phyloP scores from a whole-genome alignment of 1,284 basidiomycete genomes.

The Boletus smithii region DNA sequence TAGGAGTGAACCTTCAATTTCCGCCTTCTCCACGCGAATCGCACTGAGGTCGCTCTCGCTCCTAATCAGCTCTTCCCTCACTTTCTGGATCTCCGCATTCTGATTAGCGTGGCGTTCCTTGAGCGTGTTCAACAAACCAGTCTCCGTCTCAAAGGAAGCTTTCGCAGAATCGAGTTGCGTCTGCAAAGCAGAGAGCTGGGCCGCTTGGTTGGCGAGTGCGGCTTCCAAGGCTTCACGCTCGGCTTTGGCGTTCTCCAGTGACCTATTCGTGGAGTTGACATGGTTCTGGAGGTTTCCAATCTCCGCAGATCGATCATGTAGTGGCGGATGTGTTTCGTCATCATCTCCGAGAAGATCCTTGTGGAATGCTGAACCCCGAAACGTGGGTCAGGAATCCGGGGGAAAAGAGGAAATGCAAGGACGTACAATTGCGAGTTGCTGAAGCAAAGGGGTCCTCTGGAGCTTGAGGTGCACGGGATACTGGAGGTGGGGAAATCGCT shows the following conservation, averaged over 20 bases:
- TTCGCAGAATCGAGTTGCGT: slow-evolving; percentile 75
- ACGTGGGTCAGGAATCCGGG: slow-evolving; percentile 17
- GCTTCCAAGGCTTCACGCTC: slow-evolving; percentile 60
- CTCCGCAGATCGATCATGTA: slow-evolving; percentile 72
- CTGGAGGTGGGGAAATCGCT: slow-evolving; percentile 19
- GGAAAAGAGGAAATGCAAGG: slow-evolving; percentile 2
- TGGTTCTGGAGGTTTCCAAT: slow-evolving; percentile 86
- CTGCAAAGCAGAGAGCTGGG: slow-evolving; percentile 69
- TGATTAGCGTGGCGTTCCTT: slow-evolving; percentile 74
- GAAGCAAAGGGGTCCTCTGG: slow-evolving; percentile 44
- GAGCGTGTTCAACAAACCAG: slow-evolving; percentile 68
- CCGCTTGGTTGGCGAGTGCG: slow-evolving; percentile 58
- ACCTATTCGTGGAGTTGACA: slow-evolving; percentile 74
- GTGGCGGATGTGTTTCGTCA: slow-evolving; percentile 47
- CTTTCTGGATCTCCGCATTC: slow-evolving; percentile 69
- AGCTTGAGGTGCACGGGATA: slow-evolving; percentile 21
- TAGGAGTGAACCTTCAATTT: slow-evolving; percentile 85
- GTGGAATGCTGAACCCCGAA: slow-evolving; percentile 27
- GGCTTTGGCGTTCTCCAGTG: slow-evolving; percentile 56
- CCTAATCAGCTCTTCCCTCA: slow-evolving; percentile 79
- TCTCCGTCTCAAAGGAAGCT: slow-evolving; percentile 84
- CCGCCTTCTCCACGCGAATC: slow-evolving; percentile 85
- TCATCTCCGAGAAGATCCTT: slow-evolving; percentile 72
- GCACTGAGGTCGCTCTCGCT: slow-evolving; percentile 93
- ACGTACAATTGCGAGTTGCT: slow-evolving; percentile 29